These are phyloP conservation scores for Phytophthora nicotianae DNA, from an alignment of 352 stramenopile genomes.

Conservation along the genomic window DNA sequence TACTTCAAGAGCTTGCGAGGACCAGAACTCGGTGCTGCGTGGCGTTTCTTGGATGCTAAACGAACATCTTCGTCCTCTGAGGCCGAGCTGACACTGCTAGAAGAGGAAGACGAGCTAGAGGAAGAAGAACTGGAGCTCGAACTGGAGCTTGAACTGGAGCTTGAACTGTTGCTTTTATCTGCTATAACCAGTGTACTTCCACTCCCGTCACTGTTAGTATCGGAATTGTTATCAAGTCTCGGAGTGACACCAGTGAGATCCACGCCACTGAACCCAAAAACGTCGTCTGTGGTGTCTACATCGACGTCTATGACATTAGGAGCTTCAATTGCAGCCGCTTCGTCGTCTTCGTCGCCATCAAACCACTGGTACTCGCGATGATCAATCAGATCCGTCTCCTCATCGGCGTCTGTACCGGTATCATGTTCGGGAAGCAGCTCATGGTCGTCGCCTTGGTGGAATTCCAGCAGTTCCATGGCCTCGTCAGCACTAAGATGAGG, in stretches of 20 bases:
- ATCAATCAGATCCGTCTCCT: slow-evolving; percentile 12
- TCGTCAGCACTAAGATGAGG: slow-evolving; percentile 40
- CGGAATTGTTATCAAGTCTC: slow-evolving; percentile 5
- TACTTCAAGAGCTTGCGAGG: slow-evolving; percentile 32
- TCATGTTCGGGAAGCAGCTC: slow-evolving; percentile 25
- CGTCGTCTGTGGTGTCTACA: slow-evolving; percentile 29
- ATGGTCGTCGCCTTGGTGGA: slow-evolving; percentile 30
- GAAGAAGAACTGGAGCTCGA: slow-evolving; percentile 26
- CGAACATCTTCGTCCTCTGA: slow-evolving; percentile 22
- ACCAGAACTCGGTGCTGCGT: slow-evolving; percentile 8
- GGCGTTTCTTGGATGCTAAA: slow-evolving; percentile 17
- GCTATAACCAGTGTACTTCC: slow-evolving; percentile 30
- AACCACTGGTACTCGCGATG: slow-evolving; percentile 45
- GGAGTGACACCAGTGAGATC: slow-evolving; percentile 13
- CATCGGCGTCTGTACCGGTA: slow-evolving; percentile 12
- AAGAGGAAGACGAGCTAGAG: slow-evolving; percentile 24
- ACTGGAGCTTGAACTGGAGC: slow-evolving; percentile 31
- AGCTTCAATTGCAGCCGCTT: slow-evolving; percentile 17
- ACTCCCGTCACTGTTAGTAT: slow-evolving; percentile 37
- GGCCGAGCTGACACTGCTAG: slow-evolving; percentile 35
- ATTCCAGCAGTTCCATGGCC: slow-evolving; percentile 29
- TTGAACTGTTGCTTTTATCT: slow-evolving; percentile 29
- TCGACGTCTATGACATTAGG: slow-evolving; percentile 24
- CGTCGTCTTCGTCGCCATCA: slow-evolving; percentile 40
- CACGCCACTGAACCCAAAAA: slow-evolving; percentile 27